phyloP scores from a whole-genome alignment of 768 basidiomycete genomes.

The Candolleomyces aberdarensis region DNA sequence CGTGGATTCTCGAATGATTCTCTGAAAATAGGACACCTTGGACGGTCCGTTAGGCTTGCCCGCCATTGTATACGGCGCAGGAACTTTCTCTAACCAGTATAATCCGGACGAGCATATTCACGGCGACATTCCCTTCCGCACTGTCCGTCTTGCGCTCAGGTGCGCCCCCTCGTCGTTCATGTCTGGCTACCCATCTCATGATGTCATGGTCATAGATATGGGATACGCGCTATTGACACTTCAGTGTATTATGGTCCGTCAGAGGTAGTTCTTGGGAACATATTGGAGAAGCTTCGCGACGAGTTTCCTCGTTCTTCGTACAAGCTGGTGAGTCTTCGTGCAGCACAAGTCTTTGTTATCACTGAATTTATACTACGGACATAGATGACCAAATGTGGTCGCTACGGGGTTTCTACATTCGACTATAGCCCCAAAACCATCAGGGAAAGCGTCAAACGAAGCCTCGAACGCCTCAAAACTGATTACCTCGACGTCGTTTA shows the following conservation, averaged over 20 bases:
- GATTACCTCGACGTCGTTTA: slow-evolving; percentile 78
- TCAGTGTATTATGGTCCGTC: slow-evolving; percentile 79
- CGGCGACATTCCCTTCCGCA: slow-evolving; percentile 56
- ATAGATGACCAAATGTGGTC: slow-evolving; percentile 85
- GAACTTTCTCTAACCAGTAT: slow-evolving; percentile 63
- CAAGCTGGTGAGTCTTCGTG: slow-evolving; percentile 50
- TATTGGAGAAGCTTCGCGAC: slow-evolving; percentile 50
- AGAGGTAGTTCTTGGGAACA: slow-evolving; percentile 71
- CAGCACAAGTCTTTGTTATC: not conserved
- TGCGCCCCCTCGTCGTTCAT: slow-evolving; percentile 26
- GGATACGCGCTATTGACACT: slow-evolving; percentile 80
- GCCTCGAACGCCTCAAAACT: slow-evolving; percentile 68
- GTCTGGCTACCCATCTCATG: not conserved
- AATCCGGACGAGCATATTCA: slow-evolving; percentile 57
- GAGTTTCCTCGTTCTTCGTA: slow-evolving; percentile 82
- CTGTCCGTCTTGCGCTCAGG: slow-evolving; percentile 75
- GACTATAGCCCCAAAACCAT: slow-evolving; percentile 72
- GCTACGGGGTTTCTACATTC: slow-evolving; percentile 64
- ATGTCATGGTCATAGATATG: slow-evolving; percentile 52
- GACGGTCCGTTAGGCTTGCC: slow-evolving; percentile 37
- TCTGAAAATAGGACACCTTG: slow-evolving; percentile 23
- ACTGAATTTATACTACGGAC: not conserved
- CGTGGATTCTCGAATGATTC: not conserved
- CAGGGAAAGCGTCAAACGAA: slow-evolving; percentile 61
- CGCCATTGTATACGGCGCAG: slow-evolving; percentile 68